A percentile compares a stretch with the other conserved stretches of the same genome.
Evolutionary conservation across 805 yeast genomes (phyloP).

Genomic region (Hanseniaspora meyeri): DNA sequence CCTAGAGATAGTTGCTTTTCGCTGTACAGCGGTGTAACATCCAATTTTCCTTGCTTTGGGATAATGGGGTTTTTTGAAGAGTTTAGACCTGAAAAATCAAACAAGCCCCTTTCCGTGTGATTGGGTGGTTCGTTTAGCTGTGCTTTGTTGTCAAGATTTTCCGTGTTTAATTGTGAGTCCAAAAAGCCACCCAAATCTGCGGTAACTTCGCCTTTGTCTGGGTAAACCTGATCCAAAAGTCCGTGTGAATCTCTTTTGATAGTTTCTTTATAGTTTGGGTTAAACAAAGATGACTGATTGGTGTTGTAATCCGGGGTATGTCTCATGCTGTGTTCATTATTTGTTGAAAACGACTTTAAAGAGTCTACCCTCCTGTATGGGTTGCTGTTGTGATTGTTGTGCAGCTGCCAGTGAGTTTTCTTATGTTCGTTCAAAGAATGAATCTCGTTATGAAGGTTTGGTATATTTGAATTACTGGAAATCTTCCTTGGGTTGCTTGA

Average conservation of each 20-base stretch:
- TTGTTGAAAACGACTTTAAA: conserved; percentile 5
- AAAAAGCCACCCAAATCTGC: background rate
- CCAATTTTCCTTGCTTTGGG: background rate
- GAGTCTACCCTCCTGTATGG: background rate
- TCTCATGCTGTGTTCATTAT: background rate
- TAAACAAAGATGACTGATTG: background rate
- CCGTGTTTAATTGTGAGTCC: background rate
- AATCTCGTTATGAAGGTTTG: background rate
- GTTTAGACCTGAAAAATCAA: background rate
- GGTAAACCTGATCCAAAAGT: conserved; percentile 12
- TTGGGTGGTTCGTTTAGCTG: background rate
- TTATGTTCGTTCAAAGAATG: conserved; percentile 8
- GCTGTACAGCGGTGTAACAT: background rate
- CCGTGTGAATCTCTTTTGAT: conserved; percentile 10
- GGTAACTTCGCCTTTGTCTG: background rate
- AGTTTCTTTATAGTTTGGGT: background rate
- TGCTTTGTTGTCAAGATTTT: no score
- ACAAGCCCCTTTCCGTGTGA: background rate
- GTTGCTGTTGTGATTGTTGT: background rate
- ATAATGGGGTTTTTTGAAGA: background rate
- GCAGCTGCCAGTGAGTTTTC: conserved; percentile 7
- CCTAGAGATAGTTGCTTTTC: background rate
- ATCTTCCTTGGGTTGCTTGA: background rate
- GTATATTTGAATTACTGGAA: background rate
- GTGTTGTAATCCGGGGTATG: background rate